Percentiles rank a stretch among this genome's conserved stretches.
Evolutionary conservation across 192 early-diverging fungal genomes (phyloP).

Genomic region (Umbelopsis sp.): DNA sequence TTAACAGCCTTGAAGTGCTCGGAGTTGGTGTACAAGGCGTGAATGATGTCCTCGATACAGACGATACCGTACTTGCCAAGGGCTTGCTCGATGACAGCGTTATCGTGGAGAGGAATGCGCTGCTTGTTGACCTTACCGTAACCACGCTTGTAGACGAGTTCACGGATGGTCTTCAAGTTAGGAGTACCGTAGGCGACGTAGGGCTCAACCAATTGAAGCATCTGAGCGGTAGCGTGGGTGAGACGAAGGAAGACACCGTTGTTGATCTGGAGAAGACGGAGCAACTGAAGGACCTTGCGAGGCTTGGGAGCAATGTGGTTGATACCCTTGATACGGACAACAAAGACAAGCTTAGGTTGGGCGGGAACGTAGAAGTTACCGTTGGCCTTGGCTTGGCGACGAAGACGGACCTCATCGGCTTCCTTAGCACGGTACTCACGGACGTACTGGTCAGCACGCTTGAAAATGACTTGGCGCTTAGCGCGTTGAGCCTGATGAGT

Average conservation of each 20-base stretch:
- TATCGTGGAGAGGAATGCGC: slow-evolving; percentile 95
- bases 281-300: slow-evolving; percentile 97
- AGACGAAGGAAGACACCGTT: slow-evolving; percentile 94
- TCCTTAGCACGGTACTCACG: slow-evolving; percentile 94
- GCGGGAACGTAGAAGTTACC: slow-evolving; percentile 95
- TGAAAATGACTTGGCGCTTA: slow-evolving; percentile 97
- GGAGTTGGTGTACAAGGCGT: slow-evolving; percentile 98
- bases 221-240: slow-evolving; percentile 96
- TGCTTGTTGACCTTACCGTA: slow-evolving; percentile 99
- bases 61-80: slow-evolving; percentile 96
- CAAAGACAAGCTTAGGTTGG: slow-evolving; percentile 96
- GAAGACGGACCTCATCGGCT: slow-evolving; percentile 87
- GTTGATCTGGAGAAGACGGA: slow-evolving; percentile 99
- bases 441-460: slow-evolving; percentile 98
- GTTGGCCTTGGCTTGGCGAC: slow-evolving; percentile 88
- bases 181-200: slow-evolving; percentile 95
- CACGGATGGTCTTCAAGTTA: slow-evolving; percentile 98
- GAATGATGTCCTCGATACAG: slow-evolving; percentile 97
- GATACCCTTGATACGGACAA: slow-evolving; percentile 99
- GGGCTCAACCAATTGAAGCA: slow-evolving; percentile 96
- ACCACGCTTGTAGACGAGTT: slow-evolving; percentile 99
- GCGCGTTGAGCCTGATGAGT: slow-evolving; percentile 49
- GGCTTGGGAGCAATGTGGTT: slow-evolving; percentile 99
- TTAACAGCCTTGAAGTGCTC: slow-evolving; percentile 93
- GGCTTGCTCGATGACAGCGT: slow-evolving; percentile 89